Evolutionary conservation across 2,329 filamentous ascomycete species (phyloP).

Genomic region (Hirsutella minnesotensis): DNA sequence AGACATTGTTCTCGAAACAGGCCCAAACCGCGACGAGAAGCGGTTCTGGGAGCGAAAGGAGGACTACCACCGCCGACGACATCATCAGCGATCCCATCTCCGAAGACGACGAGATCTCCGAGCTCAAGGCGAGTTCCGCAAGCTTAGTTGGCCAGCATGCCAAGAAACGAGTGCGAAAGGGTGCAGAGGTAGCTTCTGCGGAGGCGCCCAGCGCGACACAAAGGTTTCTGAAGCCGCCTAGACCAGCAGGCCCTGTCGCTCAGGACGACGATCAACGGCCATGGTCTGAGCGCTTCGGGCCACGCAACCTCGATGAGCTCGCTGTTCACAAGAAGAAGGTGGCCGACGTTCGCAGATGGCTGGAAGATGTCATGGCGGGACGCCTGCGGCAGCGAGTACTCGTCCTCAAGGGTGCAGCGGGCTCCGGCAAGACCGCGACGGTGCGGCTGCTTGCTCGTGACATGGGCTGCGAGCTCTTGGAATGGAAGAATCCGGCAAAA

Average conservation of each 20-base stretch:
- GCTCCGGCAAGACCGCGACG: constrained; percentile 87
- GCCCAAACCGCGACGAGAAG: constrained; percentile 33
- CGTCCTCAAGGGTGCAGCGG: constrained; percentile 80
- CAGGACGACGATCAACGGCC: constrained; percentile 51
- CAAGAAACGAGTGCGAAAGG: constrained; percentile 36
- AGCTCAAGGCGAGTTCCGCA: constrained; percentile 34
- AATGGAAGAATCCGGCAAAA: constrained; percentile 79
- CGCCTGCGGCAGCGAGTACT: constrained; percentile 59
- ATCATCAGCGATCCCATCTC: constrained; percentile 46
- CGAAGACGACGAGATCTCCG: constrained; percentile 45
- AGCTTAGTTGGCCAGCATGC: constrained; percentile 46
- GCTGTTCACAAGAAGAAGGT: constrained; percentile 95
- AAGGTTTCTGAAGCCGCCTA: constrained; percentile 36
- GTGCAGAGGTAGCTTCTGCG: constrained; percentile 10
- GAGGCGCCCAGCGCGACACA: constrained; percentile 29
- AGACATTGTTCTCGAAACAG: constrained; percentile 50
- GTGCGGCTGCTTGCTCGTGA: constrained; percentile 64
- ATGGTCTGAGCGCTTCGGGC: constrained; percentile 81
- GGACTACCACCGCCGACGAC: constrained; percentile 28
- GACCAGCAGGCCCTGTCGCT: constrained; percentile 13
- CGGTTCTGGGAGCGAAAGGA: constrained; percentile 16
- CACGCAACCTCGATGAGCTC: constrained; percentile 64
- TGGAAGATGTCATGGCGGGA: constrained; percentile 61
- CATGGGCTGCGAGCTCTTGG: constrained; percentile 66
- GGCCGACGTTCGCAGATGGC: constrained; percentile 70